A percentile compares a stretch with the other conserved stretches of the same genome.
Evolutionary conservation across 306 rosid species (phyloP).

Genomic region (Alnus rubra): DNA sequence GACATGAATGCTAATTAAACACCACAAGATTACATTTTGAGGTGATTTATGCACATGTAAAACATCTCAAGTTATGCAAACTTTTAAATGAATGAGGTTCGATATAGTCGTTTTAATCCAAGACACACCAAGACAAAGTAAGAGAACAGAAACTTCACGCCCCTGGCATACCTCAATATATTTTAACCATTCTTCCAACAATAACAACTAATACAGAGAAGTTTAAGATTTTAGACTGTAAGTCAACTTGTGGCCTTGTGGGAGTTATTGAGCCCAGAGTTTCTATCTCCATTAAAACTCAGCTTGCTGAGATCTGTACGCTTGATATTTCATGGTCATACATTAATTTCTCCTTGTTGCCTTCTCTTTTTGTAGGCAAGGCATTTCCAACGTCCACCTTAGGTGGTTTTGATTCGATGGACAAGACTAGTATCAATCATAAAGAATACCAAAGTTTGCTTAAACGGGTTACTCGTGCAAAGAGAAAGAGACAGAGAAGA

Average conservation of each 20-base stretch:
- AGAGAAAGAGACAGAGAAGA: no score
- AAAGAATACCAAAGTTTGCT: background rate
- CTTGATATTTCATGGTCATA: slow-evolving; percentile 1
- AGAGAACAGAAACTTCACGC: background rate
- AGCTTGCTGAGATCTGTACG: background rate
- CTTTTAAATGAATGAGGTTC: background rate
- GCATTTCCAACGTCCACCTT: background rate
- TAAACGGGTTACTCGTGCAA: background rate
- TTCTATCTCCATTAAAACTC: background rate
- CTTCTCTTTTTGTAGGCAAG: background rate
- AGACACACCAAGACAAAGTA: background rate
- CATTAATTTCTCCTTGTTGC: background rate
- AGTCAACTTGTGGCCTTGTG: background rate
- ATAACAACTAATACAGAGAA: background rate
- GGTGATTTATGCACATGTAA: background rate
- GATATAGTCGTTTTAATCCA: slow-evolving; percentile 3
- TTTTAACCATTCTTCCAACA: background rate
- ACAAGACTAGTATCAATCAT: background rate
- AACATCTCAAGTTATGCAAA: background rate
- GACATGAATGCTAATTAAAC: background rate
- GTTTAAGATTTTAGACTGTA: background rate
- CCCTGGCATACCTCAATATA: background rate
- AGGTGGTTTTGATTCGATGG: background rate
- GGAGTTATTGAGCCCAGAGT: slow-evolving; percentile 8
- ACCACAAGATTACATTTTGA: background rate